phyloP scores from a whole-genome alignment of 2,329 filamentous ascomycete genomes.

The Trichoderma sp. region DNA sequence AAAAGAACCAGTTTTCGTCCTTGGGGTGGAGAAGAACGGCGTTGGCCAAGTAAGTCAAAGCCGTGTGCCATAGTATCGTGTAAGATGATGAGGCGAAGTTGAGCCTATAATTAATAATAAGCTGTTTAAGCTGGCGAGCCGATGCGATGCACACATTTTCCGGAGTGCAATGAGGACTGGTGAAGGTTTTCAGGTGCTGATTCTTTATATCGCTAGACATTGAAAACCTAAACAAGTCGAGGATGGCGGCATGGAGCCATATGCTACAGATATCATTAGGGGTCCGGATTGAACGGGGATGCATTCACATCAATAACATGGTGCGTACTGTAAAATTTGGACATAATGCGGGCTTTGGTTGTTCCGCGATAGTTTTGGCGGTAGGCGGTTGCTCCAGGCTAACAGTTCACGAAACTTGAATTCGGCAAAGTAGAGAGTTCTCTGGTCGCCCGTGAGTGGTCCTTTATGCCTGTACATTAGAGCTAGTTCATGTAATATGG shows the following conservation, averaged over 20 bases:
- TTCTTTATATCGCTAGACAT: too few relatives aligned
- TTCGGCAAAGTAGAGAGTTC: background rate
- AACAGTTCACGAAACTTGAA: background rate
- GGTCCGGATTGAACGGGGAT: background rate
- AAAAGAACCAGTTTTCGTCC: slow-evolving; percentile 34
- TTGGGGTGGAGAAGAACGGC: slow-evolving; percentile 32
- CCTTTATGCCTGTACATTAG: background rate
- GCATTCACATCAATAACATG: background rate
- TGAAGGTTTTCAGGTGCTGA: too few relatives aligned
- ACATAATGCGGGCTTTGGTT: background rate
- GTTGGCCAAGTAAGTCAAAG: slow-evolving; percentile 26
- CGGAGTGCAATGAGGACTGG: too few relatives aligned
- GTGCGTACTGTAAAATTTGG: background rate
- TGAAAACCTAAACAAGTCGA: too few relatives aligned
- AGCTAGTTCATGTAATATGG: background rate
- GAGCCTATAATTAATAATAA: background rate
- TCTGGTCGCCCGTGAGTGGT: background rate
- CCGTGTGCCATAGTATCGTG: background rate
- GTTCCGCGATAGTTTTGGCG: background rate
- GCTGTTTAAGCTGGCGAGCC: too few relatives aligned
- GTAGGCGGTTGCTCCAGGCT: background rate
- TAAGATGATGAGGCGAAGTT: background rate
- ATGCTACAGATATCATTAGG: too few relatives aligned
- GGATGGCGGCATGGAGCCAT: too few relatives aligned
- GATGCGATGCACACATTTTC: too few relatives aligned